Base-by-base conservation (phyloP, 2,329 filamentous ascomycete genomes). In the Monosporascus sp. region DNA sequence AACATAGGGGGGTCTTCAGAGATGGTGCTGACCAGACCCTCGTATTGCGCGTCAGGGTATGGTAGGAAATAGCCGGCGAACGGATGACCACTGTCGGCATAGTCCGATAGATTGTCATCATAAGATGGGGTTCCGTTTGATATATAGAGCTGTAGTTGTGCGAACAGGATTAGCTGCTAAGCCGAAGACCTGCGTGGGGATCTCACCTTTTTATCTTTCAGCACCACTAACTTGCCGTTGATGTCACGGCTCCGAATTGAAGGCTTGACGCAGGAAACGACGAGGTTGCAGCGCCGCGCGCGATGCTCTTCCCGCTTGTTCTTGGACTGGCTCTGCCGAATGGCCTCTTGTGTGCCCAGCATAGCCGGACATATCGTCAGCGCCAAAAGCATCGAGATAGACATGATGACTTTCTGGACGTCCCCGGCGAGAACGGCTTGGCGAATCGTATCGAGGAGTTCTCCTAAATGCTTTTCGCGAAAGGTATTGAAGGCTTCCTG, bases 21-120 rank as follows among this genome's bases (percentile, higher is more conserved):
- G 39, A 78, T 77, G 9, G 74, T 77, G 48, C 72, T 77, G 27
- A 78, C 76, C 2, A 78, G 64, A 4, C 76, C 76, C 38, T 76
- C 70, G 44, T 74, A 70, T 25, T 65, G 54, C n/a, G 70, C 57
- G n/a, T 80, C 80, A 3, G 80, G 80, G 57, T 82, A 83, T 2
- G 80, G 79, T 22, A 83, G 68, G 57, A 75, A 83, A 60, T 84
- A 83, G 25, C 80, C 80, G 3, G 77, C 73, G 60, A 81, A 83
- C 0, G 76, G 74, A 61, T 83, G 78, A 3, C 77, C 74, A 49
- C 69, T 67, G 1, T 47, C 53, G 57, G 62, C 50, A 63, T 56
- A 50, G 59, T 61, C 46, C 54, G 60, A 36, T 64, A 56, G 50
- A 59, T 52, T 58, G 20, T 62, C 57, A 36, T 61, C 68, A 49